Conservation (phyloP, 345 rosid species). For the Citrus inodora region DNA sequence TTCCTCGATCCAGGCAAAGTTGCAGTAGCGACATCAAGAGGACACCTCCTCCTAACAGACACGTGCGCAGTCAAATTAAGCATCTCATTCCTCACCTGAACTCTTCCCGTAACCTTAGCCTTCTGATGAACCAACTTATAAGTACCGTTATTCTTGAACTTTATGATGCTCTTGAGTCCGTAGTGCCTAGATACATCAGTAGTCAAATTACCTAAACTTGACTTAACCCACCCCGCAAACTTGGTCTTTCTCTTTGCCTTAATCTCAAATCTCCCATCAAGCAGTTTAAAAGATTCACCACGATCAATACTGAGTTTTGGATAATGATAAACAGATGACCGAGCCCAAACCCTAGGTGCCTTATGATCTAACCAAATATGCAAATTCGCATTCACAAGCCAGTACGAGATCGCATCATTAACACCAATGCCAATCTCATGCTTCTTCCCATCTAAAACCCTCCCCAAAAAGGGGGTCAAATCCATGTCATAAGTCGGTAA, state of each 20-base stretch:
- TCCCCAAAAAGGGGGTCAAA: constrained; percentile 66
- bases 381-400: constrained; percentile 85
- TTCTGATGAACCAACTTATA: constrained; percentile 47
- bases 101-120: constrained; percentile 34
- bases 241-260: constrained; percentile 43
- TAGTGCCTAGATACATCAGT: constrained; percentile 38
- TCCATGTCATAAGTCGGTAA: constrained; percentile 78
- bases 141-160: constrained; percentile 46
- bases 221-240: constrained; percentile 67
- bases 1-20: constrained; percentile 32
- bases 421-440: constrained; percentile 63
- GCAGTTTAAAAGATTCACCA: constrained; percentile 34
- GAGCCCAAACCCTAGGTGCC: constrained; percentile 36
- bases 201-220: constrained; percentile 62
- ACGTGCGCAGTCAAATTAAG: constrained; percentile 24
- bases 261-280: constrained; percentile 67
- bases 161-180: constrained; percentile 39
- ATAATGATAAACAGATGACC: constrained; percentile 21
- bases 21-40: constrained; percentile 51
- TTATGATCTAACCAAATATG: constrained; percentile 67
- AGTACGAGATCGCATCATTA: constrained; percentile 52
- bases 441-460: constrained; percentile 51
- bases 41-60: constrained; percentile 33
- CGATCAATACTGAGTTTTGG: constrained; percentile 31
- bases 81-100: constrained; percentile 33